A percentile compares a stretch with the other conserved stretches of the same genome.
Evolutionary conservation across 1,284 basidiomycete genomes (phyloP).

Genomic region (Ustilago shanxiensis): DNA sequence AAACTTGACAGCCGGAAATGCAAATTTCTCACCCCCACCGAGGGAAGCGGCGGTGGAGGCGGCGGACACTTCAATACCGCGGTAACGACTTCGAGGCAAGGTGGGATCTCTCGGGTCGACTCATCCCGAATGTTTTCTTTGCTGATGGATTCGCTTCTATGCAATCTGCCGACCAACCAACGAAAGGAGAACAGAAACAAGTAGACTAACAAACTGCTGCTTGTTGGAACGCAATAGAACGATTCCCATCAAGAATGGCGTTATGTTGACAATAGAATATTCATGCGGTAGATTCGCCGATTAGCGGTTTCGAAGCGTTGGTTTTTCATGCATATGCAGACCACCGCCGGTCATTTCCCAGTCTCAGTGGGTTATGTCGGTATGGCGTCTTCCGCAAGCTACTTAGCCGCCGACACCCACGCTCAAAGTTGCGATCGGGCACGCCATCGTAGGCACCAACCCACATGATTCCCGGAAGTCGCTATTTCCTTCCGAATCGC

Average conservation of each 20-base stretch:
- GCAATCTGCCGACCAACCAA: too few species aligned
- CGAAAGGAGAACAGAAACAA: too few species aligned
- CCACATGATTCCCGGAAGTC: too few species aligned
- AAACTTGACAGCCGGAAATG: too few species aligned
- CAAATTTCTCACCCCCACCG: neutral
- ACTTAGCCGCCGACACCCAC: neutral
- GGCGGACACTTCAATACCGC: neutral
- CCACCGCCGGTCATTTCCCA: conserved; percentile 1
- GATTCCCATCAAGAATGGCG: conserved; percentile 14
- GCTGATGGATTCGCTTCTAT: neutral
- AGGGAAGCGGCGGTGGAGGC: too few species aligned
- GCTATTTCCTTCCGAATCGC: too few species aligned
- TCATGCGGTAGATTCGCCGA: neutral
- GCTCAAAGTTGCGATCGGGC: neutral
- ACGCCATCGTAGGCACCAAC: neutral
- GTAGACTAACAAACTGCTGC: too few species aligned
- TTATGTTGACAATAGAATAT: conserved; percentile 2
- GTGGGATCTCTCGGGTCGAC: neutral
- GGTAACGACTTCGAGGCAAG: neutral
- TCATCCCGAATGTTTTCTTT: neutral
- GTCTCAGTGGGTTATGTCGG: neutral
- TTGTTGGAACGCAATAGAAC: conserved; percentile 21
- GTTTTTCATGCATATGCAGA: neutral
- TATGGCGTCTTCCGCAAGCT: conserved; percentile 29
- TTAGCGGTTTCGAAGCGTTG: neutral